Evolutionary conservation across 305 asterid species (phyloP).

Genomic region (Ilex paraguariensis): DNA sequence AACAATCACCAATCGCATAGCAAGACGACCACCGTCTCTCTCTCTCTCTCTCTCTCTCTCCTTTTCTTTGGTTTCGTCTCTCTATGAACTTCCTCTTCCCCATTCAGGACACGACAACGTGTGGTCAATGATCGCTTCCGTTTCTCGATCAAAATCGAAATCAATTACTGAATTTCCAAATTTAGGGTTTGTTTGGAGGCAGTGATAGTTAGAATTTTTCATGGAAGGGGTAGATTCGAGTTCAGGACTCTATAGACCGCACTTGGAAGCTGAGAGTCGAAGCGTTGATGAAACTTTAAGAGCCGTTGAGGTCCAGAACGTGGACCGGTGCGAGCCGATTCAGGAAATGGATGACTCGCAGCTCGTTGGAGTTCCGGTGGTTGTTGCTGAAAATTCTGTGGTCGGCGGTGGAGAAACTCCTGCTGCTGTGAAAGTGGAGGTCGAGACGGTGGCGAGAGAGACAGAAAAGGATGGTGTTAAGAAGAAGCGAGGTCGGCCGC

Average conservation of each 20-base stretch:
- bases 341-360: conserved; percentile 21
- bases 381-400: conserved; percentile 20
- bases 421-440: conserved; percentile 13
- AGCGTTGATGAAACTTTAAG: conserved; percentile 42
- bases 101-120: conserved; percentile 15
- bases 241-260: conserved; percentile 8
- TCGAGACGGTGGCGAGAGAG: conserved; percentile 13
- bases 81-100: neutral
- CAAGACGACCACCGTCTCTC: conserved; percentile 12
- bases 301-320: conserved; percentile 15
- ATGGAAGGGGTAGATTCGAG: conserved; percentile 21
- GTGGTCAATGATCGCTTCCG: conserved; percentile 21
- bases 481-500: conserved; percentile 76
- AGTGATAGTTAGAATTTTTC: neutral
- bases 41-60: conserved; percentile 8
- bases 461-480: conserved; percentile 36
- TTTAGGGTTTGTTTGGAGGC: no score
- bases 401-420: conserved; percentile 1
- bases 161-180: neutral
- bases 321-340: conserved; percentile 20
- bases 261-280: conserved; percentile 37
- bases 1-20: conserved; percentile 11
- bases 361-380: conserved; percentile 25
- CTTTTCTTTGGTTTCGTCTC: conserved; percentile 1
- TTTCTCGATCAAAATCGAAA: conserved; percentile 6